Base-by-base conservation (phyloP, 2,329 filamentous ascomycete genomes). In the Trichoderma cornu-damae region DNA sequence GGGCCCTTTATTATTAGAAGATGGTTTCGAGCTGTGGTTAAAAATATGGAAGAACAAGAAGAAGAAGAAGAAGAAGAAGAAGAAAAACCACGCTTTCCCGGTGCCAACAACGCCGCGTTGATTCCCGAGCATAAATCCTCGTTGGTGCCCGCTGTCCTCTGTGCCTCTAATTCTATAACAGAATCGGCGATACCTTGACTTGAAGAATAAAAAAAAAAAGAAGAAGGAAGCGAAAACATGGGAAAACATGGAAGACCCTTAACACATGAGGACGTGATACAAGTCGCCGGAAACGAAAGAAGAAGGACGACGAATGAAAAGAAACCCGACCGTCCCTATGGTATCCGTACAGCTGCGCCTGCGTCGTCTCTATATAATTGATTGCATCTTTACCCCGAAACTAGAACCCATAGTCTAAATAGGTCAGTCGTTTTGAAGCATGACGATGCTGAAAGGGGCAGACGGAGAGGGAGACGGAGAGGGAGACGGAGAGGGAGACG, bases 371-470 rank as follows among this genome's bases (percentile, higher is more conserved):
- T n/a, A n/a, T n/a, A 43, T 37, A 57, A 52, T 32, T 22, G 22
- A 42, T 18, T 34, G 30, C 47, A 30, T 35, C n/a, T 42, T 62
- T 68, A 73, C 12, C 70, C 71, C 7, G 72, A 74, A 42, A 74
- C 71, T 57, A 74, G 61, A 48, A 74, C 72, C 72, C 72, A 74
- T 38, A 74, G 67, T 60, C 72, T 74, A 58, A 46, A 18, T 30
- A 30, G 5, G 60, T 50, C 24, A 30, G 22, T 18, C n/a, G 18
- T 38, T 47, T 6, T 12, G 22, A 30, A n/a, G 12, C 37, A 22
- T 24, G 2, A 6, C 12, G 20, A 42, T n/a, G 35, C 24, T 12
- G 0, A 20, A 40, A 11, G 24, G 14, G 28, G 28, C 2, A 30
- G 28, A n/a, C n/a, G n/a, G 28, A 30, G 28, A 30, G 5, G 26